Conservation (phyloP, 1,139 yeast species). For the Diutina sp. region DNA sequence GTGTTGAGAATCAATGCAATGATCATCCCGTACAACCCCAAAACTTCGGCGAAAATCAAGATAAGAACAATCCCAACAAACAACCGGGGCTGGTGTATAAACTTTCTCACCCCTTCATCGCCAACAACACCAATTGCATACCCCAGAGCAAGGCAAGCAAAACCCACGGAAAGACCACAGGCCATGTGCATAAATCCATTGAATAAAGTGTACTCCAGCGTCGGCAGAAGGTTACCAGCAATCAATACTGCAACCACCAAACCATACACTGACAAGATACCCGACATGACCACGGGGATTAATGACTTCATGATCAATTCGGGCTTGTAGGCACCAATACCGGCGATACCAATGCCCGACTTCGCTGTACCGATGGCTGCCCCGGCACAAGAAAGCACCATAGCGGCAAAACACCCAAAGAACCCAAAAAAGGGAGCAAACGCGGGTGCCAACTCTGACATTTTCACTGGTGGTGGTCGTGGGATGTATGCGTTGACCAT, state of each 20-base stretch:
- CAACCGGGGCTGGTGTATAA: constrained; percentile 91
- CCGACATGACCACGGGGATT: constrained; percentile 96
- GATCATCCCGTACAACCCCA: constrained; percentile 92
- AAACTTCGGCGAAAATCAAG: constrained; percentile 94
- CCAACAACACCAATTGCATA: constrained; percentile 98
- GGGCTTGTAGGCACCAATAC: constrained; percentile 78
- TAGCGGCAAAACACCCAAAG: constrained; percentile 90
- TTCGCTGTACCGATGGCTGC: constrained; percentile 98
- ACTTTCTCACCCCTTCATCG: constrained; percentile 95
- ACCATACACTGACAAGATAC: constrained; percentile 94
- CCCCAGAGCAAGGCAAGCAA: constrained; percentile 94
- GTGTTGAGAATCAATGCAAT: constrained; percentile 86
- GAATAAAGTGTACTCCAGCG: constrained; percentile 68
- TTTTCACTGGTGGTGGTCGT: constrained; percentile 5
- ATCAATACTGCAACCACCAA: constrained; percentile 90
- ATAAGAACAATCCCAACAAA: constrained; percentile 92
- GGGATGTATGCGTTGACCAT: background rate
- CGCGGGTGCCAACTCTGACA: constrained; percentile 59
- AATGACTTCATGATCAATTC: constrained; percentile 73
- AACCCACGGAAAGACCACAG: constrained; percentile 91
- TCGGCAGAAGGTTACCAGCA: constrained; percentile 82
- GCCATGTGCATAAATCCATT: constrained; percentile 96
- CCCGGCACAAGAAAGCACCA: constrained; percentile 83
- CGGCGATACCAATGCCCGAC: constrained; percentile 93
- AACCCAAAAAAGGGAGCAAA: constrained; percentile 94